Base-by-base conservation (phyloP, 306 rosid genomes). In the Cicer arietinum region DNA sequence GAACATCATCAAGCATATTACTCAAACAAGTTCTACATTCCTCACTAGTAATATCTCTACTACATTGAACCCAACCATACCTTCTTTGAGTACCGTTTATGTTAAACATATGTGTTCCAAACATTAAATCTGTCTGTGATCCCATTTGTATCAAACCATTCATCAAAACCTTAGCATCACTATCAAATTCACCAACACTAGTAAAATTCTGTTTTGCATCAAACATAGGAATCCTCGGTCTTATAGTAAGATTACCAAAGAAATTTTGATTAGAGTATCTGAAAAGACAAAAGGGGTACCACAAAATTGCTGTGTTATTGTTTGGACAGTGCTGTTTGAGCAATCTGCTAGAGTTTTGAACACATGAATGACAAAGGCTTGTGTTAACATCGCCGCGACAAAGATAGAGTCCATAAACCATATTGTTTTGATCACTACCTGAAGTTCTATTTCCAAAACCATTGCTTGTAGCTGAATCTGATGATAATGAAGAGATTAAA, bases 1-100 rank as follows among this genome's bases (percentile, higher is more conserved):
- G 71, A 60, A 84, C 87, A 51, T 72, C 84, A 7, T 84, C 80
- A 67, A 84, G 84, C 77, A 80, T 66, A 45, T 80, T 59, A 10
- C 84, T 76, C 73, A 84, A 81, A 80, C 87, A 84, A 11, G 80
- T 84, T 39, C 82, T 80, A 65, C 87, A 84, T 9, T 80, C 87
- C 73, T 76, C 82, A 45, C 47, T 39, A 16, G 80, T 80, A 67
- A 84, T 80, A 59, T 84, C 87, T 52, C 87, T 80, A 62, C 79
- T 80, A 51, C 87, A 80, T 52, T 84, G 82, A 3, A 84, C 87
- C 87, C 87, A 84, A 1, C 87, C 87, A 40, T 84, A 80, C 77
- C 87, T 72, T 52, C 68, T 84, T 8, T 84, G 84, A 41, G 87
- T 84, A 16, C 87, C 87, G 72, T 84, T 84, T 35, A 84, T 84